These are phyloP conservation scores for Cornus kousa DNA, from an alignment of 148 eudicot species.

Conservation along the genomic window DNA sequence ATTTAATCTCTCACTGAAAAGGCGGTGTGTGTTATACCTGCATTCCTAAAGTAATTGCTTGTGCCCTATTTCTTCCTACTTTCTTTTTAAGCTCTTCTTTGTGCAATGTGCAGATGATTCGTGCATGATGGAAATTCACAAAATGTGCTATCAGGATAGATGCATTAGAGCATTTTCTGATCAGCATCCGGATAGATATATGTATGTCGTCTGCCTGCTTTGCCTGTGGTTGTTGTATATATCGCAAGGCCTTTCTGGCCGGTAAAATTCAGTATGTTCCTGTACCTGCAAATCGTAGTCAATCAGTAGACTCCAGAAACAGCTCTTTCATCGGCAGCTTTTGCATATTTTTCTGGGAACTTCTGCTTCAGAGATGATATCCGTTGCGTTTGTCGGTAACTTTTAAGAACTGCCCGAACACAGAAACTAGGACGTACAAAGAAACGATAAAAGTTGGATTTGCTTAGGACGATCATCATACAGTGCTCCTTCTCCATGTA, in stretches of 20 bases:
- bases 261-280: not conserved
- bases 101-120: constrained; percentile 30
- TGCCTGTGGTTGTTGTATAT: constrained; percentile 19
- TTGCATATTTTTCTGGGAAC: not conserved
- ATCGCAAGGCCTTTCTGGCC: constrained; percentile 2
- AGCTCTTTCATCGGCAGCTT: not conserved
- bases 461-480: not conserved
- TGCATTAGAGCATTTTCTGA: not conserved
- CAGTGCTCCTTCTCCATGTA: not conserved
- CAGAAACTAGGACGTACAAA: not conserved
- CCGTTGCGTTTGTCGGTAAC: not conserved
- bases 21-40: not conserved
- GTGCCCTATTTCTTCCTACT: not conserved
- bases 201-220: constrained; percentile 3
- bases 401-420: not conserved
- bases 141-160: not conserved
- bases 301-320: not conserved
- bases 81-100: not conserved
- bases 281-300: not conserved
- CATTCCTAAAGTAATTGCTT: not conserved
- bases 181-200: not conserved
- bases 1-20: not conserved
- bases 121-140: constrained; percentile 19
- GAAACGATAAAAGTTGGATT: not conserved
- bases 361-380: not conserved